These are phyloP conservation scores for Metschnikowia vanudenii DNA, from an alignment of 805 yeast species.

Conservation along the genomic window DNA sequence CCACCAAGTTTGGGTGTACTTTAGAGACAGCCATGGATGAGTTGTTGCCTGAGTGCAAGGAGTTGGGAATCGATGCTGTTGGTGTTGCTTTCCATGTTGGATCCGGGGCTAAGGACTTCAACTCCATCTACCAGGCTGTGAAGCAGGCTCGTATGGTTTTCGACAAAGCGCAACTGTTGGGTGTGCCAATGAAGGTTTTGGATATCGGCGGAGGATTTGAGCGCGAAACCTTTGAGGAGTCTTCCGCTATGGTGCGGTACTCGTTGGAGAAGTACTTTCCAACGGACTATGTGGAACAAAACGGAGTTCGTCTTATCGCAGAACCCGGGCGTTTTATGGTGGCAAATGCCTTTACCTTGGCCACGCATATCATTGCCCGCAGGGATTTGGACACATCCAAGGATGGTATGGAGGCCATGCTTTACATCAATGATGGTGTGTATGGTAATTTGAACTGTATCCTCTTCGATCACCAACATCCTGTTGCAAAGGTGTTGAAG, in stretches of 20 bases:
- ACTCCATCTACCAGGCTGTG: conserved; percentile 67
- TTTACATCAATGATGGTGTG: conserved; percentile 91
- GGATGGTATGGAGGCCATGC: conserved; percentile 52
- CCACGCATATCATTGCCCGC: conserved; percentile 81
- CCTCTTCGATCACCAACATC: conserved; percentile 85
- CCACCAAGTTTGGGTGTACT: conserved; percentile 87
- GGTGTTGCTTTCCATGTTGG: conserved; percentile 98
- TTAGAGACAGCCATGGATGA: conserved; percentile 47
- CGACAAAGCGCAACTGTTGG: conserved; percentile 49
- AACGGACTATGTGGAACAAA: conserved; percentile 21
- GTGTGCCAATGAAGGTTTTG: conserved; percentile 51
- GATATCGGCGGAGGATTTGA: conserved; percentile 97
- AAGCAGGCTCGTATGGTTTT: conserved; percentile 68
- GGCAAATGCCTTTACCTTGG: conserved; percentile 81
- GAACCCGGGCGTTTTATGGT: conserved; percentile 94
- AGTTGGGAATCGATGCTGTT: conserved; percentile 58
- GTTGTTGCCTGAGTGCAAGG: conserved; percentile 60
- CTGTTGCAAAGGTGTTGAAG: conserved; percentile 64
- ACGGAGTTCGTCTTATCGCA: conserved; percentile 58
- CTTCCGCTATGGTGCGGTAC: conserved; percentile 55
- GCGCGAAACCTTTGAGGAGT: conserved; percentile 54
- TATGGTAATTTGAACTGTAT: conserved; percentile 95
- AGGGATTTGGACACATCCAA: conserved; percentile 41
- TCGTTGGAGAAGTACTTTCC: conserved; percentile 66
- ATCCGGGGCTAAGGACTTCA: conserved; percentile 79